A percentile compares a stretch with the other conserved stretches of the same genome.
These are phyloP conservation scores for Zarea fungicola DNA, from an alignment of 2,329 filamentous ascomycete species.

Conservation along the genomic window DNA sequence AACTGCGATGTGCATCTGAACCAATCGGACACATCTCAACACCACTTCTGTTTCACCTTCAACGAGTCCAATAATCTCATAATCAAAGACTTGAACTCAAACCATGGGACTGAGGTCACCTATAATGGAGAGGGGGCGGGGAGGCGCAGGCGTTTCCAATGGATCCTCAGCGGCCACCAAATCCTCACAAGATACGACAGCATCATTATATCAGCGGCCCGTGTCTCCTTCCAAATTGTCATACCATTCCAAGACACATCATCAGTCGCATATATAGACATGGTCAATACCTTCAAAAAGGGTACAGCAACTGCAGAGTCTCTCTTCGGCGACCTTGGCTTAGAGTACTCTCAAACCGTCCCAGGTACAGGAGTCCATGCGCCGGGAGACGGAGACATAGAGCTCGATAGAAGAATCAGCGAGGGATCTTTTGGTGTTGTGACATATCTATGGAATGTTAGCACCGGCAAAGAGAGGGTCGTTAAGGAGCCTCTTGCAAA, in stretches of 20 bases:
- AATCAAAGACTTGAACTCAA: constrained; percentile 20
- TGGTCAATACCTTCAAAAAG: constrained; percentile 16
- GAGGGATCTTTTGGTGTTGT: constrained; percentile 18
- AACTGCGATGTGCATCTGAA: not conserved
- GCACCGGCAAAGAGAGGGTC: constrained; percentile 17
- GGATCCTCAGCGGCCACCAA: constrained; percentile 20
- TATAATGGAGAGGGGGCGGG: constrained; percentile 18
- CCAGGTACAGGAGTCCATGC: not conserved
- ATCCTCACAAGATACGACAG: constrained; percentile 2
- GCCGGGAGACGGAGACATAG: not conserved
- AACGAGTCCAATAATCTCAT: not conserved
- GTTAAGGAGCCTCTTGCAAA: constrained; percentile 21
- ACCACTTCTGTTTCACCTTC: not conserved
- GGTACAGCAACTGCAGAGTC: constrained; percentile 15
- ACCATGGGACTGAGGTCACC: constrained; percentile 20
- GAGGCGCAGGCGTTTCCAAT: constrained; percentile 17
- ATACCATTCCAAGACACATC: constrained; percentile 2
- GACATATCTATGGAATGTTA: constrained; percentile 21
- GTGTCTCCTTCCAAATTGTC: not conserved
- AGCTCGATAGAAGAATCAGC: constrained; percentile 15
- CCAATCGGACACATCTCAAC: not conserved
- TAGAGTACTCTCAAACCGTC: not conserved
- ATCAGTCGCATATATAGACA: constrained; percentile 17
- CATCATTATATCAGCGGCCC: constrained; percentile 3
- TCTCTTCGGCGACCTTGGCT: constrained; percentile 9